Evolutionary conservation across 345 rosid genomes (phyloP).

Genomic region (Brassica napus): DNA sequence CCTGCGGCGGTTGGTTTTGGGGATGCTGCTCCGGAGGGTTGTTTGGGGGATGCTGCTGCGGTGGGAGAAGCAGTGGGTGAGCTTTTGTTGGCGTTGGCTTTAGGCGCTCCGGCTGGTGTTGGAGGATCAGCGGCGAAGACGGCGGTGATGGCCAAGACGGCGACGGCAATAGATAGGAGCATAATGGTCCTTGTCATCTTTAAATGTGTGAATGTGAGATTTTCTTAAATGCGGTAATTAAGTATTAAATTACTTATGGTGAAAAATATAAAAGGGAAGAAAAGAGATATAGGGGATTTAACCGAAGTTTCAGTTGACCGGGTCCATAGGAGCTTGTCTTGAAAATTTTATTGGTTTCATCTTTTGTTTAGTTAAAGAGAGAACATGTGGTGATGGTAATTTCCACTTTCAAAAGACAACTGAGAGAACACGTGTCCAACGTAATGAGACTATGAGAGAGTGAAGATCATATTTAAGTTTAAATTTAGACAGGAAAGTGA

Average conservation of each 20-base stretch:
- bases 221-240: not conserved
- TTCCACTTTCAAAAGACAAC: slow-evolving; percentile 3
- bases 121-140: slow-evolving; percentile 38
- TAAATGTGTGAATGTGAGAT: not conserved
- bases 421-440: slow-evolving; percentile 12
- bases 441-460: not conserved
- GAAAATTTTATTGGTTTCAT: slow-evolving; percentile 24
- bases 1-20: not conserved
- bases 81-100: not conserved
- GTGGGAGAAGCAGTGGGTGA: slow-evolving; percentile 33
- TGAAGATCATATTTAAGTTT: not conserved
- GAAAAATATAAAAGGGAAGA: not conserved
- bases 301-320: slow-evolving; percentile 34
- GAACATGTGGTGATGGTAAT: slow-evolving; percentile 33
- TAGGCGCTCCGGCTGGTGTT: slow-evolving; percentile 20
- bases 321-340: slow-evolving; percentile 33
- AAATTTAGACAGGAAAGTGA: not conserved
- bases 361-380: slow-evolving; percentile 34
- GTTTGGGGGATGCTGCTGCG: not conserved
- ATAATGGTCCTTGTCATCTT: slow-evolving; percentile 30
- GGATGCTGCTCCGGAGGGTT: slow-evolving; percentile 2
- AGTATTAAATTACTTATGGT: not conserved
- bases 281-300: slow-evolving; percentile 6
- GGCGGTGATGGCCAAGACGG: slow-evolving; percentile 25
- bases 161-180: slow-evolving; percentile 19